phyloP scores from a whole-genome alignment of 2,329 filamentous ascomycete genomes.

The Dothideomycetes sp. region DNA sequence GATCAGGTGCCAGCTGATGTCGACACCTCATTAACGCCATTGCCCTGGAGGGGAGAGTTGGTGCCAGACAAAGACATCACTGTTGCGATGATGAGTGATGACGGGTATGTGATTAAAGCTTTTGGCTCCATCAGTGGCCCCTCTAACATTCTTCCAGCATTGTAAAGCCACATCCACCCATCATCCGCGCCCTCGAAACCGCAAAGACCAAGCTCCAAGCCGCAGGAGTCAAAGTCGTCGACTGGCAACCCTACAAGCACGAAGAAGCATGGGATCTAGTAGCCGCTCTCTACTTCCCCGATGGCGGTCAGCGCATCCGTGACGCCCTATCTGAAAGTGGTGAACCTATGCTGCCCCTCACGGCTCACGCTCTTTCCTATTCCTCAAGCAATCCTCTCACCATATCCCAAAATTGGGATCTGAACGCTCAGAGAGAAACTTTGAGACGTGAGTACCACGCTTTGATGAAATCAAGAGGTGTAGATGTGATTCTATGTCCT shows the following conservation, averaged over 20 bases:
- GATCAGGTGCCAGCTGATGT: constrained; percentile 45
- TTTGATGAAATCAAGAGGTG: constrained; percentile 28
- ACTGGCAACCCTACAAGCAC: constrained; percentile 43
- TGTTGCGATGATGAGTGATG: constrained; percentile 56
- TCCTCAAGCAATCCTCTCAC: constrained; percentile 1
- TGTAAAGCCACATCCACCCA: constrained; percentile 28
- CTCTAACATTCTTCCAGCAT: constrained; percentile 25
- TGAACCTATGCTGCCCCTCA: constrained; percentile 7
- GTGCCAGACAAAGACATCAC: constrained; percentile 33
- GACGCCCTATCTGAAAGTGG: constrained; percentile 43
- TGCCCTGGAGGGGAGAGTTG: constrained; percentile 43
- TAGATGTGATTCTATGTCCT: constrained; percentile 31
- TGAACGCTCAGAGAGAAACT: constrained; percentile 26
- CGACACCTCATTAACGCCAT: constrained; percentile 49
- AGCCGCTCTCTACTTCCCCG: constrained; percentile 47
- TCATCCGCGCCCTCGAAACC: constrained; percentile 27
- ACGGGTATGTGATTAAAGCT: constrained; percentile 31
- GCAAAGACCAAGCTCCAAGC: constrained; percentile 13
- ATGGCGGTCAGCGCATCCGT: constrained; percentile 40
- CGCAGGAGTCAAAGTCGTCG: constrained; percentile 27
- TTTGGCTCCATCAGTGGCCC: not conserved
- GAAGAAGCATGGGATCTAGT: constrained; percentile 42
- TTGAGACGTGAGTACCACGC: constrained; percentile 28
- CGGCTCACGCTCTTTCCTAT: constrained; percentile 3
- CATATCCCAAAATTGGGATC: constrained; percentile 10